Evolutionary conservation across 768 basidiomycete species (phyloP), one percentile per base, ranked within the genome.

Genomic region (Candolleomyces efflorescens): DNA sequence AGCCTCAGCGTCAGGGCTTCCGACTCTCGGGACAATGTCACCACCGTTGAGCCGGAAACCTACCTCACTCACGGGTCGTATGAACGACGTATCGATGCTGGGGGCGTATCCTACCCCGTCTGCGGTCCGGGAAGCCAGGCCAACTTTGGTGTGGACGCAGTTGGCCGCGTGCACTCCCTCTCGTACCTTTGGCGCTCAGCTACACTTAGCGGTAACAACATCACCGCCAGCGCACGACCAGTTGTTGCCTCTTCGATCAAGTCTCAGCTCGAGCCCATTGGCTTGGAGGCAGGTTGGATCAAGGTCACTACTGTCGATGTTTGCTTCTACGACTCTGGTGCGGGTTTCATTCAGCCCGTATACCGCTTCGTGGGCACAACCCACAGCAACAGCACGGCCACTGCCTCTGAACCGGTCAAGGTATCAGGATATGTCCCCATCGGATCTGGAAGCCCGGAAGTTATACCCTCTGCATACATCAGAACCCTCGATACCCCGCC

Each of bases 101-200:
- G 38, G 2, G 49, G 47, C 13, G 9, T 9, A 13, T 38, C 47
- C 11, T 60, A 55, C 48, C 59, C 59, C 7, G 54, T 60, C 6
- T 60, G 59, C 38, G 59, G 59, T 3, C 59, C 54, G 2, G 59
- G 59, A 17, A 60, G 59, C 32, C 27, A 38, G n/a, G 59, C 59
- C 11, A 24, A 20, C 22, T 55, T 60, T 27, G 43, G 59, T 23
- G 37, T 60, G 12, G 54, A 13, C n/a, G 18, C 27, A 20, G 36
- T 36, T 11, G 37, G 41, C 17, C 24, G 38, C 17, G 41, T 60
- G 17, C n/a, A 24, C 11, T 55, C 59, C 12, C 48, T 60, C 22
- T 2, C 54, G 15, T 56, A 56, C 41, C 23, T 5, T 17, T 60
- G 59, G 59, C 26, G 39, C 20, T 3, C 59, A 3, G 59, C 59